A percentile compares a stretch with the other conserved stretches of the same genome.
These are phyloP conservation scores for Neostapfia colusana DNA, from an alignment of 176 grass and related monocot species.

Conservation along the genomic window DNA sequence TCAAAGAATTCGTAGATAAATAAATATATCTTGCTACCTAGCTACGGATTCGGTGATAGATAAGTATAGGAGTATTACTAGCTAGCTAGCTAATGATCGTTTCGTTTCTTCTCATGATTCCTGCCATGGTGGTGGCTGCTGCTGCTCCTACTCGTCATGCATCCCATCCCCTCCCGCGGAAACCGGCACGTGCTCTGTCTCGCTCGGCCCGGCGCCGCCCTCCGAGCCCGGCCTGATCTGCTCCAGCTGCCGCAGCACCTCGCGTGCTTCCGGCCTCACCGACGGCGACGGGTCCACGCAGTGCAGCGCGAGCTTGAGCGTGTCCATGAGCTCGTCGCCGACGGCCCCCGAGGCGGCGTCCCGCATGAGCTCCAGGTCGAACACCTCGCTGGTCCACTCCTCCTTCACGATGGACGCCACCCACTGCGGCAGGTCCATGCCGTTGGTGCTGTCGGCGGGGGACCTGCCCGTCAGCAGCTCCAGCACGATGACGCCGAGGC, in stretches of 20 bases:
- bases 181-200: conserved; percentile 20
- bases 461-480: conserved; percentile 87
- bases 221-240: conserved; percentile 66
- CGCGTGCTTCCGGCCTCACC: conserved; percentile 52
- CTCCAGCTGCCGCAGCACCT: conserved; percentile 77
- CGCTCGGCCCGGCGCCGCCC: conserved; percentile 19
- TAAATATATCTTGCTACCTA: not conserved
- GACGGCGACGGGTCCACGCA: conserved; percentile 66
- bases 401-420: conserved; percentile 82
- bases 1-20: conserved; percentile 43
- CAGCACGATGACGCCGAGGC: conserved; percentile 80
- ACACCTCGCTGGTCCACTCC: conserved; percentile 94
- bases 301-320: conserved; percentile 80
- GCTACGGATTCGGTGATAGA: not conserved
- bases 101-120: not conserved
- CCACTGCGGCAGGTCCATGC: conserved; percentile 82
- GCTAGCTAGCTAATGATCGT: not conserved
- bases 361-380: conserved; percentile 78
- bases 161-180: conserved; percentile 25
- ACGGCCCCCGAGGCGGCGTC: conserved; percentile 36
- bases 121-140: no score
- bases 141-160: conserved; percentile 41
- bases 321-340: conserved; percentile 76
- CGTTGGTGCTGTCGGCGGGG: conserved; percentile 65
- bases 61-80: no score